Base-by-base conservation (phyloP, 164 flowering plant species). In the Euptelea pleiosperma region DNA sequence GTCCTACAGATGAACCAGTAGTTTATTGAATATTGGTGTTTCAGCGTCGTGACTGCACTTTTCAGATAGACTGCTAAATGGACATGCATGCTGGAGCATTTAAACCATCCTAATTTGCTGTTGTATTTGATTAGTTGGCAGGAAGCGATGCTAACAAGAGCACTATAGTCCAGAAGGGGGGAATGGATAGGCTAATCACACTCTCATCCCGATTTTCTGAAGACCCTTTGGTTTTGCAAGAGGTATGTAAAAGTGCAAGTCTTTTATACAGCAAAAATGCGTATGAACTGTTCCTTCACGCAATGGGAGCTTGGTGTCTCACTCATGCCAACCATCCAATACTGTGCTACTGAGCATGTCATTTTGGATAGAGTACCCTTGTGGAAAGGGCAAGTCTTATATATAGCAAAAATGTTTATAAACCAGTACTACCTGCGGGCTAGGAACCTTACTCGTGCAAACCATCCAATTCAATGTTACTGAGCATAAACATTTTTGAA, bases 141-240 rank as follows among this genome's bases (percentile, higher is more conserved):
- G 97, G 96, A 64, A 93, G 99, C 60, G 97, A 93, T 62, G 63
- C 81, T 28, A 90, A 88, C 61, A 93, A 93, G 75, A 77, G 54
- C 65, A 63, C 77, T 30, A 90, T 90, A 55, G 77, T 86, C 52
- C 89, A 82, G 69, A 86, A 79, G 64, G 69, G 80, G 7, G 99
- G 99, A 56, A 40, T 88, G 68, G 80, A 88, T 57, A 76, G 64
- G 66, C 73, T 93, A 44, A 74, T 93, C 57, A 76, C 56, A 61
- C 87, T 90, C 12, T 73, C 92, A 21, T 64, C 78, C 44, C 83
- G 75, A 77, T 86, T 86, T 75, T 73, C 82, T 51, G 97, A 90
- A 41, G 96, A 93, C 48, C 88, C 93, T 36, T 78, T 82, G 35
- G 86, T 93, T 21, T 66, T 90, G 40, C 97, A 82, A 77, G 99